Evolutionary conservation across 169 alveolate genomes (phyloP).

Genomic region (Plasmodium gonderi): DNA sequence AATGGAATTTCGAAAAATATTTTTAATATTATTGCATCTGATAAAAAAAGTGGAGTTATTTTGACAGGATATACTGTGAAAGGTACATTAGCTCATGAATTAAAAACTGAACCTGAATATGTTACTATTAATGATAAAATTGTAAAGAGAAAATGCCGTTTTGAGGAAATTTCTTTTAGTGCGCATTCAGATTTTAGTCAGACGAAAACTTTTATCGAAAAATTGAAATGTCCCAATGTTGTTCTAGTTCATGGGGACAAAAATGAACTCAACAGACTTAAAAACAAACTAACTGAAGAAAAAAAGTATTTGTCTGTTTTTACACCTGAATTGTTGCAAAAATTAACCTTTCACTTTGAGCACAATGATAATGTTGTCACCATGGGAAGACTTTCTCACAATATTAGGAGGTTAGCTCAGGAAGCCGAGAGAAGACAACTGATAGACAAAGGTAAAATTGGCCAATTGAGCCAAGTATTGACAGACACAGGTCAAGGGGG

Average conservation of each 20-base stretch:
- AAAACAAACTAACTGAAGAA: constrained; percentile 82
- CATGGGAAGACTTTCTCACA: constrained; percentile 24
- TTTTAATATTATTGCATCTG: constrained; percentile 96
- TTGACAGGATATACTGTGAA: constrained; percentile 98
- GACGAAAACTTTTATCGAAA: constrained; percentile 94
- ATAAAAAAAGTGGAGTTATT: constrained; percentile 94
- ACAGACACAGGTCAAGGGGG: not conserved
- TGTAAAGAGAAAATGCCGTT: constrained; percentile 91
- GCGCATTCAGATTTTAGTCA: constrained; percentile 97
- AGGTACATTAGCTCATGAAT: constrained; percentile 97
- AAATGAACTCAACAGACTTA: constrained; percentile 89
- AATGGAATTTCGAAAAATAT: constrained; percentile 96
- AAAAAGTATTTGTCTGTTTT: constrained; percentile 77
- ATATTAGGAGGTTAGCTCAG: constrained; percentile 23
- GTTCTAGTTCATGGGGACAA: constrained; percentile 97
- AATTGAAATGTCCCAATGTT: constrained; percentile 94
- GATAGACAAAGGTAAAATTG: not conserved
- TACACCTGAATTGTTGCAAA: constrained; percentile 81
- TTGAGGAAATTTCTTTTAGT: constrained; percentile 94
- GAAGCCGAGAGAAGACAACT: not conserved
- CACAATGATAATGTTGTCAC: constrained; percentile 41
- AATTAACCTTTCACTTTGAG: constrained; percentile 71
- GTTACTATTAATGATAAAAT: constrained; percentile 87
- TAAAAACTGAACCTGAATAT: constrained; percentile 93
- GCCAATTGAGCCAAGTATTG: not conserved